Conservation (phyloP, 371 early-diverging fungal species). For the Vairimorpha ceranae region DNA sequence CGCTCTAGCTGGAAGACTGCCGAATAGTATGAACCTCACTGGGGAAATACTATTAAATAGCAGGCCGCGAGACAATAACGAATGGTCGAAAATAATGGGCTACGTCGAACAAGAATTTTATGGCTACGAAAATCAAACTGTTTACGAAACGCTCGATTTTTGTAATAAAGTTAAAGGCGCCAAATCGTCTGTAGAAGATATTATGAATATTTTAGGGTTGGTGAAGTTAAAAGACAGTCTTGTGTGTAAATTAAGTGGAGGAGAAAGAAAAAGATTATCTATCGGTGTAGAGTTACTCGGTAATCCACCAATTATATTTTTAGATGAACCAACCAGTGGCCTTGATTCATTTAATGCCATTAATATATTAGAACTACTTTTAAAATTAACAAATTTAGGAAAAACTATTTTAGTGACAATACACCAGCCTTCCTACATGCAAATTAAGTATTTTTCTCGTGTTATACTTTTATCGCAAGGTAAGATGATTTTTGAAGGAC, state of each 20-base stretch:
- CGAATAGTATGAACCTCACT: slow-evolving; percentile 66
- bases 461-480: slow-evolving; percentile 72
- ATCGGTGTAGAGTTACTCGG: slow-evolving; percentile 60
- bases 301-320: slow-evolving; percentile 63
- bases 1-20: slow-evolving; percentile 72
- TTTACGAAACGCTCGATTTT: slow-evolving; percentile 59
- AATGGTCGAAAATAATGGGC: slow-evolving; percentile 60
- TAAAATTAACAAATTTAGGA: slow-evolving; percentile 68
- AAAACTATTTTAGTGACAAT: slow-evolving; percentile 81
- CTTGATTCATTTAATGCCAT: slow-evolving; percentile 81
- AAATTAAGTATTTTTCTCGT: slow-evolving; percentile 76
- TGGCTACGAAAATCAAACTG: slow-evolving; percentile 60
- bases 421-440: slow-evolving; percentile 84
- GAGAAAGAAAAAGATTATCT: slow-evolving; percentile 61
- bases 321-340: slow-evolving; percentile 78
- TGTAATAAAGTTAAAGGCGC: slow-evolving; percentile 63
- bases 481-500: slow-evolving; percentile 38
- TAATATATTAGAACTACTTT: slow-evolving; percentile 75
- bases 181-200: slow-evolving; percentile 54
- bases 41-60: slow-evolving; percentile 81
- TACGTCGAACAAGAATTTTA: slow-evolving; percentile 66
- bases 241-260: slow-evolving; percentile 60
- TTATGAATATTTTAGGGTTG: slow-evolving; percentile 60
- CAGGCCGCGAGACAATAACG: slow-evolving; percentile 57
- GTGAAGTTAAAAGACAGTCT: slow-evolving; percentile 45